These are phyloP conservation scores for Suillus hirtellus DNA, from an alignment of 768 basidiomycete species.

Conservation along the genomic window DNA sequence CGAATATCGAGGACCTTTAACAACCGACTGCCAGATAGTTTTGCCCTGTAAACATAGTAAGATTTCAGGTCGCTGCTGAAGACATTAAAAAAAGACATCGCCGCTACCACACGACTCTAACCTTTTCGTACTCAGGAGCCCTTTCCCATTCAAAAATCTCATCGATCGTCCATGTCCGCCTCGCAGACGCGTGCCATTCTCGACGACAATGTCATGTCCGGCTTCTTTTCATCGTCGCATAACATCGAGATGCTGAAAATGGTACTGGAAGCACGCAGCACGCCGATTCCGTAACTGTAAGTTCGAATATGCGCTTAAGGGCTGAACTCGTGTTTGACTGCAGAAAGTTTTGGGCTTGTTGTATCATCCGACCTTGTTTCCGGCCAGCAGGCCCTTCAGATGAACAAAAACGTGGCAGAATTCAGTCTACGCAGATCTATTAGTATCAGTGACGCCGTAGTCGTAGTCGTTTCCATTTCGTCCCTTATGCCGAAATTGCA, in stretches of 20 bases:
- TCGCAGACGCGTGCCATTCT: conserved; percentile 4
- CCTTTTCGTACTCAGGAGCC: neutral
- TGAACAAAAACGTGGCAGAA: no score
- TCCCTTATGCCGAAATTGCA: no score
- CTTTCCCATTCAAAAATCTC: conserved; percentile 11
- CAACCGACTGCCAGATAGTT: neutral
- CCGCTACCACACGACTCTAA: neutral
- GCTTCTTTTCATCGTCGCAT: conserved; percentile 9
- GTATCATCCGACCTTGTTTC: neutral
- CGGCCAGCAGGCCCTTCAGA: neutral
- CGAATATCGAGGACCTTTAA: neutral
- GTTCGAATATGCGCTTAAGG: neutral
- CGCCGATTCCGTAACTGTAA: neutral
- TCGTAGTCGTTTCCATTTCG: no score
- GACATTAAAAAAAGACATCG: neutral
- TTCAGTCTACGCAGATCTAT: no score
- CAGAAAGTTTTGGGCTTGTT: conserved; percentile 8
- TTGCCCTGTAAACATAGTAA: neutral
- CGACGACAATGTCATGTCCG: conserved; percentile 5
- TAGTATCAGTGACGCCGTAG: no score
- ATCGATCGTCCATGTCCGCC: neutral
- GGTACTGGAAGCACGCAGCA: conserved; percentile 6
- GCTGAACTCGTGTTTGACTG: conserved; percentile 5
- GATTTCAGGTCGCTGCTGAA: neutral
- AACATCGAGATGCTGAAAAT: conserved; percentile 6